Base-by-base conservation (phyloP, 202 grass and related monocot genomes). In the Zoysia matrella region DNA sequence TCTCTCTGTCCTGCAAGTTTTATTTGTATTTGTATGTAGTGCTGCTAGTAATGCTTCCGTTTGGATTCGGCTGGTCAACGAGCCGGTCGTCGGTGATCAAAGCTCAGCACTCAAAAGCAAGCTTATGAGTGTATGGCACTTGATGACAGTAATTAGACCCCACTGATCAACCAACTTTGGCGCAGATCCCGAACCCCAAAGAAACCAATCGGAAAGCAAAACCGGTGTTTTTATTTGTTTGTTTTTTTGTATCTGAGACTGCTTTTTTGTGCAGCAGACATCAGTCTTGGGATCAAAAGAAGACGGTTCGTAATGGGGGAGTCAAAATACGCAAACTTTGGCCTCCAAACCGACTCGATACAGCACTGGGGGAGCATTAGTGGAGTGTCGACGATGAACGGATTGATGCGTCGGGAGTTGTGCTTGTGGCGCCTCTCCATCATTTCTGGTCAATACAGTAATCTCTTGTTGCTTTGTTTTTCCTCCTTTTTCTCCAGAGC, bases 101-200 rank as follows among this genome's bases (percentile, higher is more conserved):
- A 57, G 68, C n/a, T 63, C 13, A 79, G 36, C 75, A 43, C 56
- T 65, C 9, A 57, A 16, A 79, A 8, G 69, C 75, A 66, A 30
- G 64, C 69, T 64, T 71, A 86, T 90, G 22, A 22, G 22, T 22
- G 22, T 52, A 90, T 90, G 75, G 75, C 80, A 83, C 80, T 90
- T 86, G 84, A 86, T 64, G 22, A 22, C 22, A 83, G 75, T 76
- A 69, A 86, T 83, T 83, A 86, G 83, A 57, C 88, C 88, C 79
- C 75, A 90, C 88, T 86, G 83, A 90, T 90, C 80, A 83, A 57
- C 67, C 36, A 83, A 36, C 83, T 86, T 90, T 80, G 58, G 79
- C 84, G 47, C 88, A 80, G 77, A 90, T 90, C 88, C 88, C 88
- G 9, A 90, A 30, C 4, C 75, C 70, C 51, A 83, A 74, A 79